Base-by-base conservation (phyloP, 306 rosid species). In the Datisca glomerata region DNA sequence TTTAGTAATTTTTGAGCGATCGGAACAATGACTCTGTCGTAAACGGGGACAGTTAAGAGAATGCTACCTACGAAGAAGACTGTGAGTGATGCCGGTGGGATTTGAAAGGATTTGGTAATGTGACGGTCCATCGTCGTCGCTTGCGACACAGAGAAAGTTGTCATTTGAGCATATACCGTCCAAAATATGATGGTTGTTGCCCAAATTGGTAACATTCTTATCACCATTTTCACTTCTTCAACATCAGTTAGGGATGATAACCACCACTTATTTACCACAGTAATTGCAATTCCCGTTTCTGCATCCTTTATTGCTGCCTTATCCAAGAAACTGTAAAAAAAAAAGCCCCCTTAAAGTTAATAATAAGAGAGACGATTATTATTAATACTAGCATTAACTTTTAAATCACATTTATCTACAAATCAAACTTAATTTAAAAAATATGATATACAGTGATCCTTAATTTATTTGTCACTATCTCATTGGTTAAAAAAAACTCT, bases 101-200 rank as follows among this genome's bases (percentile, higher is more conserved):
- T 89, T 51, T 65, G 37, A 43, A 83, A 89, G 0, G 80, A 55
- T 43, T 76, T 81, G 8, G 83, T 89, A 0, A 89, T 72, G 62
- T 57, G 67, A 35, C 86, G 73, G 61, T 89, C 67, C 95, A 89
- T 77, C 61, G 95, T 83, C 21, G 85, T 68, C 7, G 97, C 93
- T 53, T 89, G 97, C 4, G 97, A 77, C 8, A 83, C 97, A 12
- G 93, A 83, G 66, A 89, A 77, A 43, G 97, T 89, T 13, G 82
- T 73, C 93, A 89, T 78, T 55, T 89, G 97, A 21, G 95, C 97
- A 32, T 89, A 73, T 19, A 89, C 73, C 0, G 93, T 65, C 97
- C 95, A 89, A 47, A 83, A 89, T 48, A 89, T 68, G 10, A 89
- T 74, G 21, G 80, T 74, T 4, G 95, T 83, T 13, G 84, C 97